Base-by-base conservation (phyloP, 768 basidiomycete genomes). In the Boletus fagicola region DNA sequence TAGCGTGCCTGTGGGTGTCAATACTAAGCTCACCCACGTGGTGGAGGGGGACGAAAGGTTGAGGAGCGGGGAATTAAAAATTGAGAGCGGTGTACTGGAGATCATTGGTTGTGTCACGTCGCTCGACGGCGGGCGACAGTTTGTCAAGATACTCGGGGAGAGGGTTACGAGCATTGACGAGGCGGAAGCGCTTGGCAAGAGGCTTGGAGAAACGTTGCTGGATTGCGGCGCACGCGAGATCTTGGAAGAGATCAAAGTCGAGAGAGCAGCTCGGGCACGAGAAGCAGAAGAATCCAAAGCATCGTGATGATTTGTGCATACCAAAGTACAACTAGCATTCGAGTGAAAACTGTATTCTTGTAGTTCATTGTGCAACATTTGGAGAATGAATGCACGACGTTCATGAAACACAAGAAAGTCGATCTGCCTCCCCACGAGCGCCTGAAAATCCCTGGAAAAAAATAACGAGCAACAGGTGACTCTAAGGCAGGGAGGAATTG, bases 1-100 rank as follows among this genome's bases (percentile, higher is more conserved):
- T 75, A 94, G 92, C 59, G 95, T 99, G 0, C 96, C 96, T 3
- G 94, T 99, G 16, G 96, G 95, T 4, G 87, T 92, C 30, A 76
- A 79, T 50, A 86, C 84, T 30, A 74, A 69, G 46, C 71, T 88
- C 54, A 70, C 72, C 16, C 66, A 68, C 12, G 60, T 62, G 6
- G 65, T 65, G 13, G 66, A 65, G 39, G 72, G 74, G n/a, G 60
- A 69, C 5, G 71, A 74, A 12, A 68, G 68, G 42, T 51, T 68
- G 59, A 58, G 56, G 47, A 75, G 68, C 26, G 77, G 72, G 0
- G 75, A 68, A 18, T 5, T 60, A 39, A 70, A 67, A 24, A 35
- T 72, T 2, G 58, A 66, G 55, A 75, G 70, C 33, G 77, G 70
- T 2, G 72, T 65, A 40, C 74, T 99, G 57, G 80, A 77, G 51